A percentile compares a stretch with the other conserved stretches of the same genome.
Evolutionary conservation across 2,329 filamentous ascomycete genomes (phyloP).

Genomic region (Neobulgaria alba): DNA sequence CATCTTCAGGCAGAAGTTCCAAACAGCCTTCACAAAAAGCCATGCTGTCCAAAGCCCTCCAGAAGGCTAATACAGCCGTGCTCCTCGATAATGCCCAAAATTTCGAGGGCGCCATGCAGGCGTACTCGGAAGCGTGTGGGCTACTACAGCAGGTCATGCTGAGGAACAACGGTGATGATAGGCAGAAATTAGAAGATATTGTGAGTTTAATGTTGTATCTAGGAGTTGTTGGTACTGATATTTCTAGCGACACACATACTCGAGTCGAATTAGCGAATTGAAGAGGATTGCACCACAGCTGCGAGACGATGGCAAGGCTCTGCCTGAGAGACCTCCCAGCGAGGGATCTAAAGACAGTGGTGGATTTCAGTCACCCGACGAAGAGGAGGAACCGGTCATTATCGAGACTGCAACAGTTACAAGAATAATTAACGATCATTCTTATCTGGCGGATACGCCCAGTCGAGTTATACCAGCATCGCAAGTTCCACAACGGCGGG

Average conservation of each 20-base stretch:
- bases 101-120: conserved; percentile 81
- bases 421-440: conserved; percentile 38
- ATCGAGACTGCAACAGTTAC: conserved; percentile 46
- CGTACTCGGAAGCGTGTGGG: conserved; percentile 84
- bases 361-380: conserved; percentile 27
- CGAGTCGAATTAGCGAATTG: conserved; percentile 79
- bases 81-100: conserved; percentile 94
- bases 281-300: conserved; percentile 57
- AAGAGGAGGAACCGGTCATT: conserved; percentile 37
- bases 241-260: conserved; percentile 74
- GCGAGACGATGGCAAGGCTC: conserved; percentile 56
- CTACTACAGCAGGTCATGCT: conserved; percentile 81
- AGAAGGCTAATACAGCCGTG: conserved; percentile 93
- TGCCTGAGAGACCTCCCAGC: conserved; percentile 64
- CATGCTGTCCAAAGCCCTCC: conserved; percentile 91
- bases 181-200: conserved; percentile 85
- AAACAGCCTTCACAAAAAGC: conserved; percentile 72
- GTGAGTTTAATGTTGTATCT: conserved; percentile 44
- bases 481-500: conserved; percentile 27
- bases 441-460: conserved; percentile 15
- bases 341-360: conserved; percentile 41
- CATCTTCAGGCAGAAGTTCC: conserved; percentile 28
- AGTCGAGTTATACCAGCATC: conserved; percentile 18
- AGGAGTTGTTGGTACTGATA: conserved; percentile 13
- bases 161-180: conserved; percentile 75